Conservation (phyloP, 805 yeast species). For the Suhomyces faveliae region DNA sequence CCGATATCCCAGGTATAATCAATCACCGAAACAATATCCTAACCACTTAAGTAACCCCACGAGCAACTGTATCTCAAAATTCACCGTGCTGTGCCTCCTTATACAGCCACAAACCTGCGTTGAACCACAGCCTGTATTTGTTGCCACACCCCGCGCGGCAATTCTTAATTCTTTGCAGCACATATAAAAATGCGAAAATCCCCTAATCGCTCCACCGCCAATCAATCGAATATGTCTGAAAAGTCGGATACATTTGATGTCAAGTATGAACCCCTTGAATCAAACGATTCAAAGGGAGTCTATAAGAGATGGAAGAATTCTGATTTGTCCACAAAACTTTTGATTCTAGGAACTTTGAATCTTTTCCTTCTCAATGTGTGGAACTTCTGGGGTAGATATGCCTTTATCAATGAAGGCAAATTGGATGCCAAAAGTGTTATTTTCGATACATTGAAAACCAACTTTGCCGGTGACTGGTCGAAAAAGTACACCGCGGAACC, state of each 20-base stretch:
- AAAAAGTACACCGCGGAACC: constrained; percentile 39
- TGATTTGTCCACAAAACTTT: too few species aligned
- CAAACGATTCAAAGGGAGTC: neutral
- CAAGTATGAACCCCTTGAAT: neutral
- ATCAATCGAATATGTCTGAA: neutral
- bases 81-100: neutral
- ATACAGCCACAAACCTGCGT: neutral
- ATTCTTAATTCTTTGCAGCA: neutral
- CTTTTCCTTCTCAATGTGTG: neutral
- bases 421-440: constrained; percentile 14
- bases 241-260: neutral
- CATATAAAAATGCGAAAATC: neutral
- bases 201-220: neutral
- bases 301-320: too few species aligned
- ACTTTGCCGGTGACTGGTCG: constrained; percentile 44
- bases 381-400: neutral
- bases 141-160: neutral
- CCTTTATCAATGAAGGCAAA: neutral
- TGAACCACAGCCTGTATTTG: neutral
- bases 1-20: too few species aligned
- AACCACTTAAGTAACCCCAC: too few species aligned
- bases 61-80: too few species aligned
- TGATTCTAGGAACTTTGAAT: too few species aligned
- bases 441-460: constrained; percentile 32
- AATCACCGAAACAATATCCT: too few species aligned